Conservation (phyloP, 805 yeast species). For the Candida sonorensis region DNA sequence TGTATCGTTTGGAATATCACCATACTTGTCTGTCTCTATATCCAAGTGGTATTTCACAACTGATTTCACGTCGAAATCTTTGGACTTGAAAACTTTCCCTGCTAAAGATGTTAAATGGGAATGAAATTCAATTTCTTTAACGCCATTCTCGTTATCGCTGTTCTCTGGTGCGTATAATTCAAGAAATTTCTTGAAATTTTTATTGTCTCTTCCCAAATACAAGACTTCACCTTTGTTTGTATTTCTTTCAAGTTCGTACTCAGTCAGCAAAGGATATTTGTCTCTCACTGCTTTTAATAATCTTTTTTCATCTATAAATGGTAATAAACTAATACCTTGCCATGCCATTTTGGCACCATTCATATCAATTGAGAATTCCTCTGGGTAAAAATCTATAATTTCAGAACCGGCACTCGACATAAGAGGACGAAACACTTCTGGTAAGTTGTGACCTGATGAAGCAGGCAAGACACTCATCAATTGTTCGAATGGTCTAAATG, state of each 20-base stretch:
- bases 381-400: slow-evolving; percentile 88
- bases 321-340: slow-evolving; percentile 89
- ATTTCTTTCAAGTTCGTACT: slow-evolving; percentile 64
- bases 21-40: slow-evolving; percentile 26
- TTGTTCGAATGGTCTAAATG: slow-evolving; percentile 89
- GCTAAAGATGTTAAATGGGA: slow-evolving; percentile 50
- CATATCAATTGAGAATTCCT: slow-evolving; percentile 84
- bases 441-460: slow-evolving; percentile 81
- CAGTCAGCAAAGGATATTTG: slow-evolving; percentile 57
- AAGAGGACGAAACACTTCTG: slow-evolving; percentile 70
- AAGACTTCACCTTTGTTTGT: slow-evolving; percentile 64
- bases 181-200: slow-evolving; percentile 34
- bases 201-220: slow-evolving; percentile 58
- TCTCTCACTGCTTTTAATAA: slow-evolving; percentile 58
- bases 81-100: slow-evolving; percentile 49
- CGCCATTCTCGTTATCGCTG: slow-evolving; percentile 27
- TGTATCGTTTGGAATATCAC: slow-evolving; percentile 31
- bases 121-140: slow-evolving; percentile 33
- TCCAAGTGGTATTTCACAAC: slow-evolving; percentile 39
- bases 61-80: too few relatives aligned
- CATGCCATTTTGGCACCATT: slow-evolving; percentile 92
- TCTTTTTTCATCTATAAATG: slow-evolving; percentile 83
- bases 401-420: slow-evolving; percentile 78
- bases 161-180: slow-evolving; percentile 32
- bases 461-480: slow-evolving; percentile 94